Percentiles rank a stretch among this genome's conserved stretches.
phyloP scores from a whole-genome alignment of 352 stramenopile species.

The Phytophthora brassicae region DNA sequence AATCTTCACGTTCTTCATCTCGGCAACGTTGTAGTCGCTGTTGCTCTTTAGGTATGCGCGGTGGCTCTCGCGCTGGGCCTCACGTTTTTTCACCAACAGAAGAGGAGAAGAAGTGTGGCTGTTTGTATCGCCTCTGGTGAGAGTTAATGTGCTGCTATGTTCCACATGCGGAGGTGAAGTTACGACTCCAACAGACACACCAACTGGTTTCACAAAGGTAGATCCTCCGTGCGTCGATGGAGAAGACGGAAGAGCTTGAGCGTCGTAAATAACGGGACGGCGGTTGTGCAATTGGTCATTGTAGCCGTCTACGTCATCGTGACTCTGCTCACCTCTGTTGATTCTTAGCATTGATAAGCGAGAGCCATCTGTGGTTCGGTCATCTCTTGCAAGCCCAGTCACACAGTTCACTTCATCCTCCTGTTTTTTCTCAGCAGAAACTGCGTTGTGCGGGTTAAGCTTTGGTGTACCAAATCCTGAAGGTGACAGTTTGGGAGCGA shows the following conservation, averaged over 20 bases:
- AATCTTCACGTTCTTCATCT: constrained; percentile 55
- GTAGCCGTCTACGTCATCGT: constrained; percentile 5
- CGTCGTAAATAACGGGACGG: constrained; percentile 13
- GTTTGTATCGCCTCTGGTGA: constrained; percentile 12
- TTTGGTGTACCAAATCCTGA: neutral
- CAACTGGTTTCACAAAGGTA: constrained; percentile 16
- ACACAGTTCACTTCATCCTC: neutral
- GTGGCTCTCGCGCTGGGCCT: constrained; percentile 46
- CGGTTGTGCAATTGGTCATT: constrained; percentile 16
- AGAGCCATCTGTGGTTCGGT: constrained; percentile 2
- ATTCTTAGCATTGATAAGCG: neutral
- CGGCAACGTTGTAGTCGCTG: constrained; percentile 56
- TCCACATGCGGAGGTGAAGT: constrained; percentile 20
- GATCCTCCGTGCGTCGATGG: constrained; percentile 7
- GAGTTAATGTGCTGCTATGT: constrained; percentile 8
- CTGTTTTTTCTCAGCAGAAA: neutral
- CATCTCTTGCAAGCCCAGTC: constrained; percentile 3
- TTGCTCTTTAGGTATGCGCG: constrained; percentile 54
- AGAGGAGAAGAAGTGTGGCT: constrained; percentile 13
- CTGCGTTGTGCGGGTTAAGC: neutral
- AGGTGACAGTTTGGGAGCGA: constrained; percentile 1
- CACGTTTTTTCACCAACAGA: constrained; percentile 39
- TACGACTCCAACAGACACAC: constrained; percentile 10
- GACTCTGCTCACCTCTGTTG: constrained; percentile 1
- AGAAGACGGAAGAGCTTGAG: constrained; percentile 12